Conservation (phyloP, 768 basidiomycete genomes). For the Sarcodon aspratus region DNA sequence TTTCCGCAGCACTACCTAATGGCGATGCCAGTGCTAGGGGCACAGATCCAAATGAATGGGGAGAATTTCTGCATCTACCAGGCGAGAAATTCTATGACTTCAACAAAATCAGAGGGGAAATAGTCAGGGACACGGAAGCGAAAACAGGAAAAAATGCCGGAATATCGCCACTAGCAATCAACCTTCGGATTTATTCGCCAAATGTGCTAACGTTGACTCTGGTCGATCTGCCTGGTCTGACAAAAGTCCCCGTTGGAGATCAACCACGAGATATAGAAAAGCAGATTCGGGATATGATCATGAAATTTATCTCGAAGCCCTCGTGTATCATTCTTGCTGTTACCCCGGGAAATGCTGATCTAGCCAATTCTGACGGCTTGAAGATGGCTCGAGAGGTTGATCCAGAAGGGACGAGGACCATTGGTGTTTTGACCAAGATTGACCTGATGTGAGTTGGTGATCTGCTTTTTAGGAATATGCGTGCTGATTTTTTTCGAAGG, state of each 20-base stretch:
- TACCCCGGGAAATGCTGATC: conserved; percentile 89
- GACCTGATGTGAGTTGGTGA: conserved; percentile 77
- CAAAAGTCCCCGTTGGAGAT: conserved; percentile 91
- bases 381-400: conserved; percentile 96
- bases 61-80: conserved; percentile 94
- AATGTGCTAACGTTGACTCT: conserved; percentile 95
- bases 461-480: neutral
- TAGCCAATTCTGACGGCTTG: conserved; percentile 97
- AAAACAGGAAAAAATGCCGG: conserved; percentile 99
- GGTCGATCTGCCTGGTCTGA: conserved; percentile 94
- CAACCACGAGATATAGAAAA: conserved; percentile 97
- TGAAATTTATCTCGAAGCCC: conserved; percentile 91
- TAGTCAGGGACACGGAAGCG: conserved; percentile 92
- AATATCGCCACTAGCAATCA: conserved; percentile 95
- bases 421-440: conserved; percentile 97
- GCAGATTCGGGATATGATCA: conserved; percentile 93
- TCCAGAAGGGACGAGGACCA: conserved; percentile 92
- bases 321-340: conserved; percentile 96
- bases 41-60: conserved; percentile 95
- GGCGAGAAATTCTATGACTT: conserved; percentile 98
- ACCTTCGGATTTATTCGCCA: conserved; percentile 93
- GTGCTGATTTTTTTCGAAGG: conserved; percentile 32
- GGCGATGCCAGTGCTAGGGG: conserved; percentile 42
- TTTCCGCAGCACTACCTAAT: conserved; percentile 23
- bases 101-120: conserved; percentile 92